These are phyloP conservation scores for Trichoderma oligosporum DNA, from an alignment of 2,329 filamentous ascomycete genomes.

Conservation along the genomic window DNA sequence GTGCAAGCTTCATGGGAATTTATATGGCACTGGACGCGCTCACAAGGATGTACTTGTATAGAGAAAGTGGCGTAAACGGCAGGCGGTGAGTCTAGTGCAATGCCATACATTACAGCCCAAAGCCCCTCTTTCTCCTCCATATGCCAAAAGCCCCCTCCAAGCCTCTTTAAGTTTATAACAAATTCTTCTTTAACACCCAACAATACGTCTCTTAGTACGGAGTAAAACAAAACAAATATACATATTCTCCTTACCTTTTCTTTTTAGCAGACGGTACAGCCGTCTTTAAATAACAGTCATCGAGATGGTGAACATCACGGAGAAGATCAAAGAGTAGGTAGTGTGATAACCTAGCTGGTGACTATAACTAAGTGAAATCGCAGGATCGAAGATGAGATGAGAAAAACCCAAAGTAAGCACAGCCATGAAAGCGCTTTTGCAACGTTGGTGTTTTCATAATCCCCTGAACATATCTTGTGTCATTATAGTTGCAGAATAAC, in stretches of 20 bases:
- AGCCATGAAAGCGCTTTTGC: neutral
- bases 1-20: neutral
- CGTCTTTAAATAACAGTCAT: conserved; percentile 32
- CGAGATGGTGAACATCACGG: conserved; percentile 98
- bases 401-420: conserved; percentile 86
- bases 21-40: conserved; percentile 17
- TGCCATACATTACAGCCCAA: neutral
- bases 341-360: neutral
- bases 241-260: neutral
- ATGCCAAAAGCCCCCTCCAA: conserved; percentile 8
- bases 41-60: conserved; percentile 25
- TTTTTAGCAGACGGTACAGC: conserved; percentile 28
- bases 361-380: conserved; percentile 24
- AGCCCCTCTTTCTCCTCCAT: conserved; percentile 10
- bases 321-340: conserved; percentile 97
- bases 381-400: conserved; percentile 99
- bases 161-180: neutral
- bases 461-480: neutral
- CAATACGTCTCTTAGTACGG: neutral
- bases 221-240: neutral
- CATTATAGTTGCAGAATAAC: neutral
- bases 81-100: conserved; percentile 29
- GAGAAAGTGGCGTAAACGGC: conserved; percentile 20
- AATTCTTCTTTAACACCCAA: neutral
- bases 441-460: neutral